A percentile compares a stretch with the other conserved stretches of the same genome.
These are phyloP conservation scores for Linum lewisii DNA, from an alignment of 345 rosid genomes.

Conservation along the genomic window DNA sequence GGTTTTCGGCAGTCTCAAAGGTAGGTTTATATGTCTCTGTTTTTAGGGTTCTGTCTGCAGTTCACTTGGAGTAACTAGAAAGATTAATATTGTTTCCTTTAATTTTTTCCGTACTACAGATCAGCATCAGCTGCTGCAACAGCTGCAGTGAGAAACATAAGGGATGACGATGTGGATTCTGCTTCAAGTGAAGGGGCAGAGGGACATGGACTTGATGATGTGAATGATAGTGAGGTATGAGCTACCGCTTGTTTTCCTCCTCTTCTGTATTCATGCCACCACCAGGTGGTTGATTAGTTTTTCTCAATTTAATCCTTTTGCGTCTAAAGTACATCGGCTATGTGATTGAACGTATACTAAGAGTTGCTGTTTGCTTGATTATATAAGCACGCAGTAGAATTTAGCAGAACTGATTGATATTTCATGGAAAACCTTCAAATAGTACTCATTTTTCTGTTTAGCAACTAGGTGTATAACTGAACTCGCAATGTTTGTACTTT, in stretches of 20 bases:
- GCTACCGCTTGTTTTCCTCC: conserved; percentile 8
- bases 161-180: conserved; percentile 61
- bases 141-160: conserved; percentile 44
- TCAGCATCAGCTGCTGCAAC: conserved; percentile 50
- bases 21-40: conserved; percentile 19
- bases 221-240: conserved; percentile 56
- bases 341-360: no score
- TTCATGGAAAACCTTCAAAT: not conserved
- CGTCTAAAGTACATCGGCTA: no score
- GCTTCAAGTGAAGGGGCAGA: conserved; percentile 76
- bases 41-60: not conserved
- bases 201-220: conserved; percentile 34
- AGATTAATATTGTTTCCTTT: not conserved
- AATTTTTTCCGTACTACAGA: conserved; percentile 28
- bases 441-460: no score
- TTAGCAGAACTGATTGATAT: not conserved
- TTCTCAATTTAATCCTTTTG: not conserved
- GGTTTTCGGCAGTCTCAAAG: conserved; percentile 77
- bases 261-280: no score
- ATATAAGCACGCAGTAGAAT: not conserved
- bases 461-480: no score
- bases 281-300: not conserved
- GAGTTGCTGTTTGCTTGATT: no score
- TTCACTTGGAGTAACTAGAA: not conserved
- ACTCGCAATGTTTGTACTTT: not conserved